Base-by-base conservation (phyloP, 2,329 filamentous ascomycete genomes). In the Apiospora aurea region DNA sequence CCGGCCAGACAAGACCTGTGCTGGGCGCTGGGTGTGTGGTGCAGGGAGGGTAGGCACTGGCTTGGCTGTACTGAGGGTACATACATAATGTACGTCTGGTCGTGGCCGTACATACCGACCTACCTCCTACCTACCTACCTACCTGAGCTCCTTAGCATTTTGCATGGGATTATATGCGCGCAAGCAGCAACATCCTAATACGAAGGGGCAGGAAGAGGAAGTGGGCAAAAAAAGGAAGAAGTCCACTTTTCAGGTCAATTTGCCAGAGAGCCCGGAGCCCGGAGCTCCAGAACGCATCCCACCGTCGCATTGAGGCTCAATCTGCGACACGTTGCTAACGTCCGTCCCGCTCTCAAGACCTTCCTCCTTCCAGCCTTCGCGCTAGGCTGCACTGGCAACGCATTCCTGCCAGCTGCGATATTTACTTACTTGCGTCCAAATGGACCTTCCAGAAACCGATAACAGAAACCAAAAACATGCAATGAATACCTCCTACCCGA, bases 241-340 rank as follows among this genome's bases (percentile, higher is more conserved):
- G 67, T 14, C 57, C 57, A 64, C 57, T 64, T 64, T 41, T 64
- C 29, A 64, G 57, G 34, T 41, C 57, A n/a, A 57, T 41, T 64
- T 41, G 41, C 57, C 57, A 64, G 57, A 38, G 34, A 64, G 57
- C 53, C 53, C 53, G 11, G 29, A 61, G 53, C 29, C 53, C 53
- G 18, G 29, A 61, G 53, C 53, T 29, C 57, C 34, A 64, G 57
- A 64, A 64, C 29, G n/a, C 57, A 6, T 41, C 18, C 41, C 47
- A 68, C 66, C 41, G 66, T 68, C 66, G 18, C 66, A 68, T 68
- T 68, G 66, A 68, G 66, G 66, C 66, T 68, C 66, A 68, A 68
- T 68, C 66, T 68, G 66, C 66, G 66, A 68, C 66, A 68, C 66
- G 41, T 47, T 44, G 57, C 57, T 64, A 64, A 64, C 57, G 57